Conservation (phyloP, 2,329 filamentous ascomycete species). For the Corynespora cassiicola region DNA sequence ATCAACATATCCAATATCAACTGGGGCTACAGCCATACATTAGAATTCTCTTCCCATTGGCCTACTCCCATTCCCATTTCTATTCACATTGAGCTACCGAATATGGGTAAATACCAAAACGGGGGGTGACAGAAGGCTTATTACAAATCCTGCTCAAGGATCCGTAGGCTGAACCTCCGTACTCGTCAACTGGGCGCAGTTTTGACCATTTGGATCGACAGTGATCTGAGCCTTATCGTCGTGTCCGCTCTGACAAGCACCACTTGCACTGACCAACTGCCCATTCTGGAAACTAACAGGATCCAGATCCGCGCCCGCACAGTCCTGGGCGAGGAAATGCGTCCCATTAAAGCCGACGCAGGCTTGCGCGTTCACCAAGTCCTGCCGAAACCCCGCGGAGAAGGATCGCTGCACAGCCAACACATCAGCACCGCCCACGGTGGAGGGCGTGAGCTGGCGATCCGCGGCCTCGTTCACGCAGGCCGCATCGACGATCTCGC, state of each 20-base stretch:
- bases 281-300: constrained; percentile 19
- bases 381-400: constrained; percentile 45
- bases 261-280: constrained; percentile 17
- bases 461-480: constrained; percentile 47
- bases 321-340: constrained; percentile 47
- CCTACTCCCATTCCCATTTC: no score
- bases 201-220: constrained; percentile 16
- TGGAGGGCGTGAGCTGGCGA: constrained; percentile 49
- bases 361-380: constrained; percentile 46
- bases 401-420: constrained; percentile 49
- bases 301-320: constrained; percentile 19
- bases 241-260: constrained; percentile 21
- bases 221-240: constrained; percentile 19
- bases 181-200: constrained; percentile 17
- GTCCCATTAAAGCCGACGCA: constrained; percentile 52
- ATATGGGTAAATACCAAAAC: no score
- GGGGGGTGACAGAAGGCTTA: no score
- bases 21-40: no score
- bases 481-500: constrained; percentile 52
- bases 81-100: no score
- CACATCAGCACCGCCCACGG: constrained; percentile 36
- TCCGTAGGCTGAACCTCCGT: constrained; percentile 6
- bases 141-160: no score
- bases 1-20: no score
- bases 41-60: no score